phyloP scores from a whole-genome alignment of 2,329 filamentous ascomycete genomes.

The Venturia aucupariae region DNA sequence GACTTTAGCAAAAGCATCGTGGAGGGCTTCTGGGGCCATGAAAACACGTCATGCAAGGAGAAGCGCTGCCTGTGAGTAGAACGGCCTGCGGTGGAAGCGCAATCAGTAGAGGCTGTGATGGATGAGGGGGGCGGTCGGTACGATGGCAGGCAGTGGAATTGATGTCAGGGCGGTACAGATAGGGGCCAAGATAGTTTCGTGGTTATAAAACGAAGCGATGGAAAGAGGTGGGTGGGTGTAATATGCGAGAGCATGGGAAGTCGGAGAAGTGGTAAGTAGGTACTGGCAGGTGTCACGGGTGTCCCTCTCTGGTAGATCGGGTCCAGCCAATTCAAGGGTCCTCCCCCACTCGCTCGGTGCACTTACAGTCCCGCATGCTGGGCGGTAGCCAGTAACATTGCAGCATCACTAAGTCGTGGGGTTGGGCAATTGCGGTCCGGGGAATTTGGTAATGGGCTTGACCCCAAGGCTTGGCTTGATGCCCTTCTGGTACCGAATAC shows the following conservation, averaged over 20 bases:
- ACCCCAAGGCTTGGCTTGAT: neutral
- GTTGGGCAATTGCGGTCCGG: neutral
- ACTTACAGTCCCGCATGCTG: neutral
- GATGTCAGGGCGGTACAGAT: neutral
- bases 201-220: neutral
- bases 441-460: neutral
- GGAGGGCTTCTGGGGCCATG: constrained; percentile 9
- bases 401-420: neutral
- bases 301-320: neutral
- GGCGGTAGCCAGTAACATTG: too few species aligned
- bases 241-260: neutral
- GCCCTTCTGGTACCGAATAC: neutral
- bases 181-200: neutral
- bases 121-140: neutral
- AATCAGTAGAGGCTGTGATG: neutral
- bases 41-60: neutral
- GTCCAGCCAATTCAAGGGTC: neutral
- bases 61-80: neutral
- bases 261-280: neutral
- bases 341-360: neutral
- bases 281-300: too few species aligned
- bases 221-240: neutral
- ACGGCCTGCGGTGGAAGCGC: neutral
- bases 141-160: neutral
- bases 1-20: constrained; percentile 1